Conservation (phyloP, 805 yeast species). For the Naumovozyma baii region DNA sequence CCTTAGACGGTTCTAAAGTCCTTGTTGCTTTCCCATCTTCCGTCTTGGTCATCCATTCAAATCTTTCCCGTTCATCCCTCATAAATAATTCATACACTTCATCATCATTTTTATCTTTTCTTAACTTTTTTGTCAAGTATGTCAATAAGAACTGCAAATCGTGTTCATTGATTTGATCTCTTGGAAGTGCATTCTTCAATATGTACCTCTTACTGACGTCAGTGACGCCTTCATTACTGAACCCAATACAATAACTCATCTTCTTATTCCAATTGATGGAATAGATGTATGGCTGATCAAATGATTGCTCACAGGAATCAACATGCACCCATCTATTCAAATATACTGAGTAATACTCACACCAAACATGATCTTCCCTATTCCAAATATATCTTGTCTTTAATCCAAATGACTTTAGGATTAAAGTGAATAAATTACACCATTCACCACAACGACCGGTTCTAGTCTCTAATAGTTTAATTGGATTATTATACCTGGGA, state of each 20-base stretch:
- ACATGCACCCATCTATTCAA: conserved; percentile 74
- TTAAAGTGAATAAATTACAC: conserved; percentile 73
- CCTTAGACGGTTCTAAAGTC: conserved; percentile 12
- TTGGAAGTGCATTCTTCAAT: conserved; percentile 35
- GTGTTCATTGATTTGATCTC: conserved; percentile 37
- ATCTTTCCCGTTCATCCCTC: conserved; percentile 28
- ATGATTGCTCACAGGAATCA: conserved; percentile 81
- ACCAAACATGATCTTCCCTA: conserved; percentile 93
- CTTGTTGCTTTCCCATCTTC: neutral
- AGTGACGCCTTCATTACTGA: conserved; percentile 46
- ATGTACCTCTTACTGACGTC: conserved; percentile 71
- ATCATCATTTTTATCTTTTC: conserved; percentile 24
- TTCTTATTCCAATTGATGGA: conserved; percentile 84
- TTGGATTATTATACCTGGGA: conserved; percentile 68
- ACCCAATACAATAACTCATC: conserved; percentile 81
- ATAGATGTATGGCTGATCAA: conserved; percentile 71
- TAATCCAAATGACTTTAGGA: conserved; percentile 57
- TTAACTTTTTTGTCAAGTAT: conserved; percentile 30
- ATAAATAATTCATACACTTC: conserved; percentile 31
- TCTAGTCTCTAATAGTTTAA: conserved; percentile 48
- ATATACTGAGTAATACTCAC: conserved; percentile 64
- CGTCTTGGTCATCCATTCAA: conserved; percentile 17
- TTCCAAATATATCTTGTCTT: conserved; percentile 74
- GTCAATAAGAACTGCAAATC: conserved; percentile 31
- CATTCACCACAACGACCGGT: conserved; percentile 92